Evolutionary conservation across 768 basidiomycete species (phyloP).

Genomic region (Xanthoconium stramineum): DNA sequence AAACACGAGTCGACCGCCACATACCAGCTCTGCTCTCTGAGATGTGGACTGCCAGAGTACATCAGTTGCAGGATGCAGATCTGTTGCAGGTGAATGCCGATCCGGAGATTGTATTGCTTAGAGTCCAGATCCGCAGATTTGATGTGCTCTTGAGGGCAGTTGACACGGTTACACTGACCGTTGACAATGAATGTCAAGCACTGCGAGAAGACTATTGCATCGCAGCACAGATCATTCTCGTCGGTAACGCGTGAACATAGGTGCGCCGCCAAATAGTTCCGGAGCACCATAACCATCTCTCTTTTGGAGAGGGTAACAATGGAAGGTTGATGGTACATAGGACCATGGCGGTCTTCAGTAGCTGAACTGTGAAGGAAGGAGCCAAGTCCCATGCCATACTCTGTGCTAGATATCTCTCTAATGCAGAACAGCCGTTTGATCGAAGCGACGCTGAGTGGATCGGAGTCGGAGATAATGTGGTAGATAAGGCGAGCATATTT

Average conservation of each 20-base stretch:
- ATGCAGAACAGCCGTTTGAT: conserved; percentile 31
- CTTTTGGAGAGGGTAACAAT: conserved; percentile 10
- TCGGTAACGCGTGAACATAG: conserved; percentile 29
- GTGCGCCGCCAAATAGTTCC: conserved; percentile 21
- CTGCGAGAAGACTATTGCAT: conserved; percentile 30
- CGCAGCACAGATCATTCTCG: conserved; percentile 34
- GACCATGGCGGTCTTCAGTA: not conserved
- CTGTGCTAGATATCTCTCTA: conserved; percentile 4
- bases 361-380: conserved; percentile 10
- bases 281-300: conserved; percentile 25
- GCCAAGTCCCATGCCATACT: conserved; percentile 5
- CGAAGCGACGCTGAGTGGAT: not conserved
- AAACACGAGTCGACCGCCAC: not conserved
- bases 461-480: not conserved
- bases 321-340: not conserved
- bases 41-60: conserved; percentile 14
- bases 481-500: conserved; percentile 7
- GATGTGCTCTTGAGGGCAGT: conserved; percentile 40
- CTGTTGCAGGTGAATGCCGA: conserved; percentile 47
- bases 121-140: conserved; percentile 20
- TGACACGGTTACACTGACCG: conserved; percentile 29
- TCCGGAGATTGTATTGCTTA: conserved; percentile 39
- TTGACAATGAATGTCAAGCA: conserved; percentile 36
- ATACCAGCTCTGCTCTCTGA: not conserved
- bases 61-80: conserved; percentile 43